Base-by-base conservation (phyloP, 2,329 filamentous ascomycete genomes). In the Ophiostoma sp. region DNA sequence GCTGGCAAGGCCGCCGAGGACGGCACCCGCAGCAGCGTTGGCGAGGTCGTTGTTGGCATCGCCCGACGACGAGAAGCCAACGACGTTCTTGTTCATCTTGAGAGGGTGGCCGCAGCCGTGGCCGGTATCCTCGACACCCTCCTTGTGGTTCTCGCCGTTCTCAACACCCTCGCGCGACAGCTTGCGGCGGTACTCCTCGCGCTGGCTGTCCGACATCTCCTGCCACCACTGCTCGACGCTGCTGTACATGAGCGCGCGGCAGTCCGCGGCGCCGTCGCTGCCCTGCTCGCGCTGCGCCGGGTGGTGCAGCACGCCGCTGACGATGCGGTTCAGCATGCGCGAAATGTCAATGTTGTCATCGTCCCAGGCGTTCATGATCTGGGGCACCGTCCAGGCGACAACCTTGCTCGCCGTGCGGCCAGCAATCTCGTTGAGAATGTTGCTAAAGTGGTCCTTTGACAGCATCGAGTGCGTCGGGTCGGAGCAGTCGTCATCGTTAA, bases 391-490 rank as follows among this genome's bases (percentile, higher is more conserved):
- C 92, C 93, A 97, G 71, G 86, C 87, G 62, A 97, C 83, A 67
- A 94, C 88, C 75, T 89, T 87, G 73, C 90, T 91, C 35, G 94
- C 93, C 72, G 93, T 87, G 76, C 90, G 90, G 70, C 94, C 94
- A 65, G 93, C 94, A 62, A 93, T 86, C 77, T 97, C 93, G 78
- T 97, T 97, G 72, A 97, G 85, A 41, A 94, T 74, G 69, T 96
- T 96, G 73, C 90, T 91, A 79, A 97, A 97, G 80, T 97, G 94
- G 76, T 97, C 94, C 82, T 97, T 97, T 71, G 93, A 93, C 68
- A 97, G 83, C 94, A 97, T 97, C 27, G 92, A 96, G 81, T 97
- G 94, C 1, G 94, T 97, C 0, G 94, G 94, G 76, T 97, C 90
- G 27, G 87, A 88, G 73, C 83, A 90, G 68, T 85, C 73, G 76